Evolutionary conservation across 306 rosid species (phyloP), one percentile per base, ranked within the genome.

Genomic region (Carpinus fangiana): DNA sequence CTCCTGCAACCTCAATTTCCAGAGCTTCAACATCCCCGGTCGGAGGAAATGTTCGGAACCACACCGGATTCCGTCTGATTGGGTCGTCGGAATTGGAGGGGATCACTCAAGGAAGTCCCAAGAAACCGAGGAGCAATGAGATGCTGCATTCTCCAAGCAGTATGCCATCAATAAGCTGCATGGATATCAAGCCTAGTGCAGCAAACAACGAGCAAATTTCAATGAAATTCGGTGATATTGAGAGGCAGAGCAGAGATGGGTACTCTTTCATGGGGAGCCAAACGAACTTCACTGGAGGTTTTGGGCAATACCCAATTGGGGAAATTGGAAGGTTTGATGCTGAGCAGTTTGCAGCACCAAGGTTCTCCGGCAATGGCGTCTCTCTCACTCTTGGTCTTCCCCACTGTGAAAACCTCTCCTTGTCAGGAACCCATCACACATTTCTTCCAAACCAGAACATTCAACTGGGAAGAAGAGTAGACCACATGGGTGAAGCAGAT

Each of bases 301-400:
- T 95, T 34, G 99, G 96, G 18, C 98, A 95, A 48, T 95, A 91
- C 85, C 98, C 97, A 12, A 93, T 95, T 20, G 96, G 86, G 6
- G 98, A 95, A 80, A 95, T 95, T 21, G 93, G 87, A 8, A 86
- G 98, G 84, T 92, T 88, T 77, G 94, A 87, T 80, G 87, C 87
- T 50, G 96, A 91, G 51, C 87, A 92, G 48, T 93, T 88, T 76
- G 59, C 94, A 76, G 59, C 94, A 62, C 91, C 90, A 78, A 86
- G 98, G 78, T 95, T 85, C 82, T 86, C 98, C 31, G 94, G 97
- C 78, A 91, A 93, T 85, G 87, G 96, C 0, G 98, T 95, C 47
- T 95, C 99, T 11, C 87, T 95, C 73, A 95, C 97, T 80, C 93
- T 95, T 62, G 99, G 99, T 60, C 95, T 95, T 34, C 99, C 98